Base-by-base conservation (phyloP, 163 green algal genomes). In the Chlamydomonas reinhardtii region DNA sequence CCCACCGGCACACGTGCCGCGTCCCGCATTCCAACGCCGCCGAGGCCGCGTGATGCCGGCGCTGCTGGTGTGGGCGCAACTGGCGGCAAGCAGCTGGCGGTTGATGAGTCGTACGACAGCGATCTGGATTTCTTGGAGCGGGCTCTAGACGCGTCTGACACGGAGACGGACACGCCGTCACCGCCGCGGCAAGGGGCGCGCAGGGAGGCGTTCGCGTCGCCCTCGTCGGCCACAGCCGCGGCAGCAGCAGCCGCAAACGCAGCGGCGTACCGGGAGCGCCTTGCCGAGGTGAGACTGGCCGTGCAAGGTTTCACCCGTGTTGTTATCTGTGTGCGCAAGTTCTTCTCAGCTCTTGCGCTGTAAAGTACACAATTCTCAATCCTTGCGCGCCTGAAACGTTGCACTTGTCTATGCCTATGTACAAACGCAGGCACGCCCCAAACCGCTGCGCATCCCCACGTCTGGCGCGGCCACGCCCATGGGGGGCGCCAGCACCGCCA, bases 111-210 rank as follows among this genome's bases (percentile, higher is more conserved):
- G 48, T 12, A 70, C 9, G 83, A 82, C 29, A 73, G 52, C 68
- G 75, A 89, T 17, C 48, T 84, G n/a, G 79, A 88, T 62, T 88
- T 88, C 68, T 34, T 90, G 27, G 86, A 90, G 35, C 76, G 85
- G 25, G 85, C 85, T 12, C 71, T 70, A 4, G 66, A 85, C 27
- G 48, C 9, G 12, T 82, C 84, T 35, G 79, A 79, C 66, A 74
- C 72, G 1, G 81, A 74, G 25, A 74, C 70, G 2, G 54, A 74
- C 39, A 81, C 81, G 31, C 77, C 61, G 61, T 64, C 35, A 62
- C 76, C 35, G 35, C 62, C 76, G 4, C 27, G 64, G 39, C 76
- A 29, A 1, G 59, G 22, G 27, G 24, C 62, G 62, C 62, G 31
- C 2, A 37, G 79, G 32, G 68, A 85, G 52, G 79, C 79, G 8